A percentile compares a stretch with the other conserved stretches of the same genome.
These are phyloP conservation scores for Exophiala viscosa DNA, from an alignment of 2,329 filamentous ascomycete genomes.

Conservation along the genomic window DNA sequence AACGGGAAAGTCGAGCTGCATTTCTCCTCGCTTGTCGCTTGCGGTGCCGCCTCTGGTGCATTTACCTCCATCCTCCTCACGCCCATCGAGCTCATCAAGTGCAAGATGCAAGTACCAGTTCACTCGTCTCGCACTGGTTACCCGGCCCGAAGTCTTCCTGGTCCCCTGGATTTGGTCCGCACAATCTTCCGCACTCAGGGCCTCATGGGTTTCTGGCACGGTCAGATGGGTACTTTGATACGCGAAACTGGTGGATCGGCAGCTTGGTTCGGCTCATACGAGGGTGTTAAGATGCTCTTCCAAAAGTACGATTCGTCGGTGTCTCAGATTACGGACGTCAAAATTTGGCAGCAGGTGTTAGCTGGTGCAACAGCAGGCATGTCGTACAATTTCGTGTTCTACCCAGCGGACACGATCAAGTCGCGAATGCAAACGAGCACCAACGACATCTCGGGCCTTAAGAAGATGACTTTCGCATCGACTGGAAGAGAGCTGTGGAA, in stretches of 20 bases:
- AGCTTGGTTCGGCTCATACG: constrained; percentile 92
- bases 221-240: constrained; percentile 87
- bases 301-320: constrained; percentile 51
- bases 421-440: constrained; percentile 81
- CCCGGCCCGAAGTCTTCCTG: constrained; percentile 48
- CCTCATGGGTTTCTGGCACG: constrained; percentile 85
- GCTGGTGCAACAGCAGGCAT: constrained; percentile 86
- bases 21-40: constrained; percentile 69
- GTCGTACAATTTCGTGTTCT: constrained; percentile 95
- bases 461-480: constrained; percentile 62
- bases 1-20: constrained; percentile 53
- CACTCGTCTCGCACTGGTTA: constrained; percentile 33
- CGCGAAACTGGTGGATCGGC: constrained; percentile 89
- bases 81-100: constrained; percentile 95
- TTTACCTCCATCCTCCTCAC: constrained; percentile 90
- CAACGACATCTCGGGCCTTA: constrained; percentile 5
- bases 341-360: constrained; percentile 80
- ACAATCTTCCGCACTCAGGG: constrained; percentile 81
- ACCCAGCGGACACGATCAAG: constrained; percentile 95
- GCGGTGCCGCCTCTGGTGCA: constrained; percentile 80
- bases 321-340: constrained; percentile 44
- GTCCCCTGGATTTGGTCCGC: constrained; percentile 65
- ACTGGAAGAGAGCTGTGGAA: constrained; percentile 71
- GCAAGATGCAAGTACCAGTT: constrained; percentile 84
- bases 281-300: constrained; percentile 71